Base-by-base conservation (phyloP, 2,329 filamentous ascomycete genomes). In the Monosporascus sp. region DNA sequence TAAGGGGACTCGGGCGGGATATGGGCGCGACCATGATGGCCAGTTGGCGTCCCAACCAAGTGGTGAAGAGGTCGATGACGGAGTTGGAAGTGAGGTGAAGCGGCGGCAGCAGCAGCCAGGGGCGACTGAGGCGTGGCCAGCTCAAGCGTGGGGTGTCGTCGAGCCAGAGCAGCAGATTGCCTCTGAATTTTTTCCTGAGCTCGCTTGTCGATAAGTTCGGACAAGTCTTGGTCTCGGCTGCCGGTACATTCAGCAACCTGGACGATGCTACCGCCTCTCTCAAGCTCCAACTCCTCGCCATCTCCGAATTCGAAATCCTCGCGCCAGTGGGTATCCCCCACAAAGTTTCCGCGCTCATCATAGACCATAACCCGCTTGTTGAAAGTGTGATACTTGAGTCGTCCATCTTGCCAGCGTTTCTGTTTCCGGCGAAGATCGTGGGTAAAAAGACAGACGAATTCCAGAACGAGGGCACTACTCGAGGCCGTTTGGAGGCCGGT, bases 321-420 rank as follows among this genome's bases (percentile, higher is more conserved):
- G 44, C 84, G 84, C 86, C 89, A 94, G 71, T 96, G 90, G 34
- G 85, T 83, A 68, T 96, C 92, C 3, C 91, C 92, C 27, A 97
- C 80, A 59, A 87, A 90, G 67, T 92, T 90, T 0, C 88, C 84
- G 2, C 82, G 76, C 47, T 90, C 85, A 68, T 96, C 91, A 63
- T 94, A 93, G 7, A 95, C 89, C 90, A 97, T 95, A 55, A 94
- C 77, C 5, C 90, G 85, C 66, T 86, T 90, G 74, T 97, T 97
- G 81, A 96, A 96, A 1, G 88, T 87, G 66, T 97, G 92, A 59
- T 87, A 96, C 59, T 87, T 88, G 56, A 97, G 81, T 50, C 85
- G 85, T 37, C 93, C 92, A 85, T 97, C 92, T 65, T 96, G 90
- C 92, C 92, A 97, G 56, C 90, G 80, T 69, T 97, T 97, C 62